Percentiles rank a stretch among this genome's conserved stretches.
Conservation (phyloP, 1,284 basidiomycete species). For the Papiliotrema fonsecae region DNA sequence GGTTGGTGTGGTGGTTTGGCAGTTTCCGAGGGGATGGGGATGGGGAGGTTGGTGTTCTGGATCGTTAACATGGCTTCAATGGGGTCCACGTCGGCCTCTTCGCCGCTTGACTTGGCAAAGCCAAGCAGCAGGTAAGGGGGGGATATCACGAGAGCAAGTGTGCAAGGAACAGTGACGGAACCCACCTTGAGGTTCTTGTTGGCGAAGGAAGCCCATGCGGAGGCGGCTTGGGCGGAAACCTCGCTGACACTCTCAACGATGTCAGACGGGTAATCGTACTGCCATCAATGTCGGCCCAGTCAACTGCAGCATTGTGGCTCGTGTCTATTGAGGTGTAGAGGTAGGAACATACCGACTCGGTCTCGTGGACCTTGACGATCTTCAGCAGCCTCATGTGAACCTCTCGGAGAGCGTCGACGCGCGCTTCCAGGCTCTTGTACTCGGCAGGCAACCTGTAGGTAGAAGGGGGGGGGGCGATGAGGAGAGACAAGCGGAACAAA, state of each 20-base stretch:
- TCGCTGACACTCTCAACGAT: conserved; percentile 54
- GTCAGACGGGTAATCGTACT: conserved; percentile 72
- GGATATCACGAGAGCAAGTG: too few relatives aligned
- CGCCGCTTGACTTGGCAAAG: too few relatives aligned
- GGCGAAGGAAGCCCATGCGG: conserved; percentile 79
- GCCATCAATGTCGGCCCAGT: background rate
- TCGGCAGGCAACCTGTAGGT: conserved; percentile 56
- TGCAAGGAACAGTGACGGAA: too few relatives aligned
- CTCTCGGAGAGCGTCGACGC: conserved; percentile 84
- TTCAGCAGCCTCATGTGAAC: conserved; percentile 78
- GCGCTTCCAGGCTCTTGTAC: conserved; percentile 90
- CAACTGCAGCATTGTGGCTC: background rate
- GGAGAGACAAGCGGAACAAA: background rate
- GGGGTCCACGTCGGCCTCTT: background rate
- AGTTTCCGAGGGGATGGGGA: conserved; percentile 56
- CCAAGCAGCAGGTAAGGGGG: too few relatives aligned
- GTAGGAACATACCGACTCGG: conserved; percentile 56
- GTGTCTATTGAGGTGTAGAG: too few relatives aligned
- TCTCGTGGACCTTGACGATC: conserved; percentile 79
- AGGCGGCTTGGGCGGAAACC: conserved; percentile 61
- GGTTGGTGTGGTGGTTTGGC: conserved; percentile 56
- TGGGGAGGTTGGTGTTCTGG: conserved; percentile 75
- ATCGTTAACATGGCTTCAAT: background rate
- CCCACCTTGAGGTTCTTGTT: conserved; percentile 72
- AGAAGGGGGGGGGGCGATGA: background rate